Base-by-base conservation (phyloP, 2,329 filamentous ascomycete species). In the Cladosporium sp. region DNA sequence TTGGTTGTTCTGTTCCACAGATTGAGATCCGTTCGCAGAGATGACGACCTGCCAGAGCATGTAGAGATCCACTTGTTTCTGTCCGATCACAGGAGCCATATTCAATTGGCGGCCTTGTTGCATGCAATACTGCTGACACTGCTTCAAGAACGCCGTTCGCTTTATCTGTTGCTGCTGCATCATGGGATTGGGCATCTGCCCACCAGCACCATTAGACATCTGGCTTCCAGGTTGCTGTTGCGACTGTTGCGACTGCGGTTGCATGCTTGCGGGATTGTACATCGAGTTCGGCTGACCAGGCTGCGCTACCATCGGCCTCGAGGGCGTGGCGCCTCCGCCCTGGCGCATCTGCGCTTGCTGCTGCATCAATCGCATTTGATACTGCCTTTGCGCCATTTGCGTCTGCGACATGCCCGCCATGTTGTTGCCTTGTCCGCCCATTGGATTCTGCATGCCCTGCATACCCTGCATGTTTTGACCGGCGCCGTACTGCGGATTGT, bases 331-430 rank as follows among this genome's bases (percentile, higher is more conserved):
- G 29, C 64, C 65, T 45, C 58, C 50, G 27, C 47, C 47, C 34
- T 44, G 42, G 51, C 80, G 80, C 73, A 83, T 75, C 52, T 81
- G 78, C 12, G 87, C 83, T 36, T 86, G 78, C 61, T 91, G 88
- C 51, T 86, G 82, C 61, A 95, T 88, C 47, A 95, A 70, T 54
- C 88, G 86, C 82, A 95, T 87, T 60, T 95, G 88, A 62, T 95
- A 92, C 43, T 89, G 86, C 57, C 89, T 84, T 62, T 88, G 85
- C 36, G 88, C 85, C 32, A 56, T 87, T 78, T 40, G 75, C 76
- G 59, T 20, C 27, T 80, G 76, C 40, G 65, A 66, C 62, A 68
- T 56, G 47, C 54, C 52, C 17, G 64, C 64, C 64, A 70, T 72
- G 60, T 69, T 70, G 51, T 59, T 58, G 54, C 61, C 70, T 67